These are phyloP conservation scores for Ceratocystis ficicola DNA, from an alignment of 2,329 filamentous ascomycete genomes.

Conservation along the genomic window DNA sequence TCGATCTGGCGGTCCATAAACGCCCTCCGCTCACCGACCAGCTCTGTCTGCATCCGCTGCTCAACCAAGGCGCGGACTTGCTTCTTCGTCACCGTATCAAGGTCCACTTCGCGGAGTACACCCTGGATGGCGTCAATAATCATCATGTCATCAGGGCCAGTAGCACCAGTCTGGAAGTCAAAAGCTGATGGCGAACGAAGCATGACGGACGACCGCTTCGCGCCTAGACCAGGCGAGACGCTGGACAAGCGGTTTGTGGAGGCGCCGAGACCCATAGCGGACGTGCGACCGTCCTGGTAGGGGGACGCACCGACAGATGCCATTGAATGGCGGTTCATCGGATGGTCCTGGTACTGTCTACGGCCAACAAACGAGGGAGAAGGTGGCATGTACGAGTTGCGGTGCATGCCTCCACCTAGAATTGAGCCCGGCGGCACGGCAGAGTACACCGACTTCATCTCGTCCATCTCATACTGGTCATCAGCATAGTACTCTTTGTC, in stretches of 20 bases:
- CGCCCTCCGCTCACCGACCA: conserved; percentile 69
- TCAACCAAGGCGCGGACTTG: conserved; percentile 85
- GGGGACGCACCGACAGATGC: conserved; percentile 54
- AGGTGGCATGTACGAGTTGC: conserved; percentile 68
- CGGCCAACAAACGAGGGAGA: conserved; percentile 59
- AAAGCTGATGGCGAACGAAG: conserved; percentile 42
- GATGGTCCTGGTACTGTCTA: conserved; percentile 38
- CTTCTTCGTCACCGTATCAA: conserved; percentile 98
- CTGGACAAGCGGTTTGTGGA: conserved; percentile 38
- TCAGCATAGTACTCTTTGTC: conserved; percentile 60
- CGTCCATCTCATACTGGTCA: conserved; percentile 89
- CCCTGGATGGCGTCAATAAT: conserved; percentile 77
- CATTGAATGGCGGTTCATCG: conserved; percentile 53
- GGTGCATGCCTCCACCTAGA: conserved; percentile 47
- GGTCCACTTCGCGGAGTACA: conserved; percentile 75
- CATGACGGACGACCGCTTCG: conserved; percentile 32
- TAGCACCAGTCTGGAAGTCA: conserved; percentile 46
- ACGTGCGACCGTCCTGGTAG: conserved; percentile 49
- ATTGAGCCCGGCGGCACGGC: conserved; percentile 82
- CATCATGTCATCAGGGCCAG: conserved; percentile 61
- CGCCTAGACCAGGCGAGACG: conserved; percentile 35
- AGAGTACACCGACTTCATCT: conserved; percentile 93
- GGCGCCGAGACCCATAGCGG: conserved; percentile 47
- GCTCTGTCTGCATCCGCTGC: conserved; percentile 80
- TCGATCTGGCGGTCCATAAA: conserved; percentile 94